phyloP scores from a whole-genome alignment of 371 early-diverging fungal species.

The Circinella umbellata region DNA sequence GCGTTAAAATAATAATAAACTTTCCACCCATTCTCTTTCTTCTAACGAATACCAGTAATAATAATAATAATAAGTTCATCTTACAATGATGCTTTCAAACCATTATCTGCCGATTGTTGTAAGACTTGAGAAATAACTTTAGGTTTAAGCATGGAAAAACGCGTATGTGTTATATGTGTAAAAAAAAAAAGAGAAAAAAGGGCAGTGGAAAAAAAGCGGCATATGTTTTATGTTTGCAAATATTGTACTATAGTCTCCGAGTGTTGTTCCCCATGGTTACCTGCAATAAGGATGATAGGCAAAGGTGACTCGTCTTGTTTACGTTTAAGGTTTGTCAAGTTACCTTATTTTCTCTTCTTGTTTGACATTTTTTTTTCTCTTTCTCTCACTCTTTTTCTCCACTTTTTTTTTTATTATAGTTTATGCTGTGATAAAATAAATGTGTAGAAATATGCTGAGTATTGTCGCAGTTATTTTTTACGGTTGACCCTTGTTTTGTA shows the following conservation, averaged over 20 bases:
- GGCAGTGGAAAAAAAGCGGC: not conserved
- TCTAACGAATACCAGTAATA: not conserved
- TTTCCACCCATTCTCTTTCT: no score
- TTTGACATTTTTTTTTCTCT: no score
- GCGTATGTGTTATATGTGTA: not conserved
- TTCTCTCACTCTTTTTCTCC: no score
- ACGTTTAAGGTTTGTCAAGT: no score
- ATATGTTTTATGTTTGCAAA: not conserved
- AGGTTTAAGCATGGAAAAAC: constrained; percentile 22
- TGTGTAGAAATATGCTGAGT: not conserved
- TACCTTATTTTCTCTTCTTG: no score
- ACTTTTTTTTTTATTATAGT: no score
- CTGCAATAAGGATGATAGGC: no score
- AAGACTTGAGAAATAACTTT: constrained; percentile 30
- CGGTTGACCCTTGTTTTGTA: not conserved
- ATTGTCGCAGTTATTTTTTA: not conserved
- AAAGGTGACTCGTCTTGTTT: no score
- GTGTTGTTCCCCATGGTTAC: no score
- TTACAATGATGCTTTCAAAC: constrained; percentile 21
- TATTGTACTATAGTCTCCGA: no score
- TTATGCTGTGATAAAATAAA: no score
- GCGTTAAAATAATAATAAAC: not conserved
- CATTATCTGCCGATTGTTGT: constrained; percentile 22
- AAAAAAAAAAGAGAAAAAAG: not conserved
- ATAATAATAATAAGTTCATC: not conserved